A percentile compares a stretch with the other conserved stretches of the same genome.
Evolutionary conservation across 2,329 filamentous ascomycete species (phyloP).

Genomic region (Xylaria sp.): DNA sequence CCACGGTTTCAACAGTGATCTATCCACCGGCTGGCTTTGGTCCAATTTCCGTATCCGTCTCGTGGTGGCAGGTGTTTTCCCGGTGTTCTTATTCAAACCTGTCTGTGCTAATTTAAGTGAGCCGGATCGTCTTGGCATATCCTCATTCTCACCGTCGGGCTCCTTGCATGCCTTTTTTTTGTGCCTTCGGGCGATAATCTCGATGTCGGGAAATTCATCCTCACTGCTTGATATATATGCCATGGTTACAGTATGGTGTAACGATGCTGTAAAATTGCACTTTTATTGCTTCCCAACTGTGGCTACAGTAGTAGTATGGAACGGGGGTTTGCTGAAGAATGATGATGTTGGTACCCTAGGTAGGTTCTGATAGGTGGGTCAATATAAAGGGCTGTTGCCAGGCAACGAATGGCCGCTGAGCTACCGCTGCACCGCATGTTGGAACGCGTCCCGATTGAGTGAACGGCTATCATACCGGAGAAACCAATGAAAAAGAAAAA

Average conservation of each 20-base stretch:
- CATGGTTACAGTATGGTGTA: conserved; percentile 20
- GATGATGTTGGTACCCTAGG: too few species aligned
- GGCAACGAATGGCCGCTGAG: too few species aligned
- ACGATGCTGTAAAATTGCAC: conserved; percentile 1
- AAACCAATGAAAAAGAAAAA: neutral
- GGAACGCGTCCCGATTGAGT: too few species aligned
- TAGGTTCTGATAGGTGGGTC: too few species aligned
- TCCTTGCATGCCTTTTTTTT: conserved; percentile 23
- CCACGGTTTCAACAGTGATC: conserved; percentile 40
- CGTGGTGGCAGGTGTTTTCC: conserved; percentile 24
- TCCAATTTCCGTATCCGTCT: conserved; percentile 40
- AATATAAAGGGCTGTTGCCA: too few species aligned
- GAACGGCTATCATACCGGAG: too few species aligned
- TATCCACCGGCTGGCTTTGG: conserved; percentile 33
- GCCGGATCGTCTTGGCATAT: neutral
- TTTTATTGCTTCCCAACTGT: neutral
- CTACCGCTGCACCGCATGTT: too few species aligned
- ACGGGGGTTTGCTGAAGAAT: too few species aligned
- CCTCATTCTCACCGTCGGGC: conserved; percentile 15
- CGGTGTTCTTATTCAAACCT: neutral
- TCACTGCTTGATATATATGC: conserved; percentile 37
- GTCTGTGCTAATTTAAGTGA: conserved; percentile 3
- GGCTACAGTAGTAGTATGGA: neutral
- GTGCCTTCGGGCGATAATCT: conserved; percentile 38
- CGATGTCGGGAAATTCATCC: conserved; percentile 51